Evolutionary conservation across 352 stramenopile species (phyloP).

Genomic region (Globisporangium spinosum): DNA sequence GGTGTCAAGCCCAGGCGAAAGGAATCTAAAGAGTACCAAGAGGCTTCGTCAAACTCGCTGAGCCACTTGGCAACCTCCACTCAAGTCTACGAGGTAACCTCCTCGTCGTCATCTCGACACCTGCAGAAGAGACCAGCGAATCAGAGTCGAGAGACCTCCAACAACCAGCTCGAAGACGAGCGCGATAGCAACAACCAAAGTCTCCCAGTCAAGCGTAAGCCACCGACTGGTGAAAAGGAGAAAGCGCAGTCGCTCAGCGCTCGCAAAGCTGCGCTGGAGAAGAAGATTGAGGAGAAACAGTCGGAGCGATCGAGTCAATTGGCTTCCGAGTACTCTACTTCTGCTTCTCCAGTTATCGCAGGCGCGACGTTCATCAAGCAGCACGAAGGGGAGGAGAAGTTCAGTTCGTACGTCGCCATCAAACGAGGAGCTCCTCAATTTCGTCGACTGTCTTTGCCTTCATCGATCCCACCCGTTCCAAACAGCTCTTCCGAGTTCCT

Average conservation of each 20-base stretch:
- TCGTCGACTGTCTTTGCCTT: neutral
- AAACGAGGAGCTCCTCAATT: slow-evolving; percentile 7
- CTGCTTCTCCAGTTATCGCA: neutral
- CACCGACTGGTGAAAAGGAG: neutral
- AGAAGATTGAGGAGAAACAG: slow-evolving; percentile 29
- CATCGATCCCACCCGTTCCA: neutral
- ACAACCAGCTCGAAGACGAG: slow-evolving; percentile 25
- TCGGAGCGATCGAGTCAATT: slow-evolving; percentile 3
- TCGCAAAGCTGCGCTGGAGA: slow-evolving; percentile 41
- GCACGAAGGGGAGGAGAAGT: slow-evolving; percentile 31
- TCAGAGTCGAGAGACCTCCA: neutral
- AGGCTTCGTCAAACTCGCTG: neutral
- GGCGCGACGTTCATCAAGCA: slow-evolving; percentile 40
- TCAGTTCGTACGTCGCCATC: neutral
- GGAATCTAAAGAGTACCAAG: neutral
- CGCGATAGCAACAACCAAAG: neutral
- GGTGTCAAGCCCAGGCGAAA: slow-evolving; percentile 2
- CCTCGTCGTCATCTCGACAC: neutral
- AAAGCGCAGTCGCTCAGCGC: slow-evolving; percentile 17
- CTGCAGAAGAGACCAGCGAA: neutral
- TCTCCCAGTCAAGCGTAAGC: neutral
- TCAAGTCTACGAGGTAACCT: slow-evolving; percentile 20
- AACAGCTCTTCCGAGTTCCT: neutral
- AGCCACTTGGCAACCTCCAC: slow-evolving; percentile 18
- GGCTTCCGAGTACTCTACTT: neutral